Conservation (phyloP, 192 early-diverging fungal species). For the Lobosporangium transversale region DNA sequence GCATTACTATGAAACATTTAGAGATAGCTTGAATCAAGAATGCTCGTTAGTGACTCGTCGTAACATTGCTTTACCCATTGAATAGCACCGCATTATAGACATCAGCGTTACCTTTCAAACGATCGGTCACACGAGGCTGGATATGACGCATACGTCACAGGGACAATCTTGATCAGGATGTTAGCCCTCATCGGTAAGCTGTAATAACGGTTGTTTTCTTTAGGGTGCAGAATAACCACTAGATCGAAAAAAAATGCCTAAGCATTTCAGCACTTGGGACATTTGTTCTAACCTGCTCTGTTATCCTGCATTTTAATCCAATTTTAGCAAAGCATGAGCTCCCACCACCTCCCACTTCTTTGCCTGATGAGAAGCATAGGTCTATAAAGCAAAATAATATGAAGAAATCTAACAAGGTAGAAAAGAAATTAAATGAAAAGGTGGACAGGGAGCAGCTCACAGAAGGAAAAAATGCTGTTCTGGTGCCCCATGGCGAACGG, state of each 20-base stretch:
- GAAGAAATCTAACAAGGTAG: background rate
- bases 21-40: no score
- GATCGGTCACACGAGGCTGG: slow-evolving; percentile 86
- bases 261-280: no score
- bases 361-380: no score
- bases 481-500: no score
- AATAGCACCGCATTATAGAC: slow-evolving; percentile 60
- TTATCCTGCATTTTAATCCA: background rate
- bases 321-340: background rate
- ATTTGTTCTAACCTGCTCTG: no score
- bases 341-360: slow-evolving; percentile 3
- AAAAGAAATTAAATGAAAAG: background rate
- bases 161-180: slow-evolving; percentile 77
- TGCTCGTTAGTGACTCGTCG: background rate
- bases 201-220: no score
- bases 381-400: background rate
- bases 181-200: slow-evolving; percentile 53
- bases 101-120: slow-evolving; percentile 52
- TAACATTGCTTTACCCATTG: background rate
- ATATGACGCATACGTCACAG: slow-evolving; percentile 91
- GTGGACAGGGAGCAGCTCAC: no score
- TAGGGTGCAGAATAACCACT: background rate
- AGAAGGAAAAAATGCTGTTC: no score
- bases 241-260: background rate
- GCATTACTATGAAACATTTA: no score